Base-by-base conservation (phyloP, 192 early-diverging fungal species). In the Haplosporangium gracile region DNA sequence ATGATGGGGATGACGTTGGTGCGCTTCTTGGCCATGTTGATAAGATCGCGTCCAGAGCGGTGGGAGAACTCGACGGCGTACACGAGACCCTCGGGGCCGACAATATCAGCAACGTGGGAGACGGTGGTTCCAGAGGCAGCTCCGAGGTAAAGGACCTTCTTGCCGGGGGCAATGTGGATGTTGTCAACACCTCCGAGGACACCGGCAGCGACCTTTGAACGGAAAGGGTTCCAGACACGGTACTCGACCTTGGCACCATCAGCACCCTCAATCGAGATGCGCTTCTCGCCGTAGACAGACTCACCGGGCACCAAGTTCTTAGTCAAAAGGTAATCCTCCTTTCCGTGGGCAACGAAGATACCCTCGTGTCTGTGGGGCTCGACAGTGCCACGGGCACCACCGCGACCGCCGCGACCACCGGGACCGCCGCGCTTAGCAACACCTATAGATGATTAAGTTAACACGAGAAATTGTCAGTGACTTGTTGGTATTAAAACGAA, bases 1-100 rank as follows among this genome's bases (percentile, higher is more conserved):
- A 99, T 97, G 80, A 99, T 99, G 60, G 99, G 81, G 60, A 82
- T 82, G 71, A 82, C 81, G 49, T 82, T 99, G 85, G 97, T 99
- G 80, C 98, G 96, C 95, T 99, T 99, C 95, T 99, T 99, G 90
- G 98, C 99, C 94, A 99, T 97, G 93, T 98, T 99, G 91, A 99
- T 99, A 76, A 99, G 92, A 82, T 99, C 99, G 91, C 99, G 97
- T 42, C 99, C 99, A 36, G 97, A 95, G 77, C 99, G 95, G 94
- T 99, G 98, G 78, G 99, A 99, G 92, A 99, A 99, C 88, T 99
- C 98, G 83, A 99, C 98, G 45, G 97, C 98, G 90, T 99, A 99
- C 68, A 99, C 98, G 57, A 97, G 93, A 87, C 98, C 98, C 86
- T 96, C 95, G 32, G 97, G 96, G 42, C 98, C 98, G 82, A 99